Conservation (phyloP, 371 early-diverging fungal species). For the Sporodiniella umbellata region DNA sequence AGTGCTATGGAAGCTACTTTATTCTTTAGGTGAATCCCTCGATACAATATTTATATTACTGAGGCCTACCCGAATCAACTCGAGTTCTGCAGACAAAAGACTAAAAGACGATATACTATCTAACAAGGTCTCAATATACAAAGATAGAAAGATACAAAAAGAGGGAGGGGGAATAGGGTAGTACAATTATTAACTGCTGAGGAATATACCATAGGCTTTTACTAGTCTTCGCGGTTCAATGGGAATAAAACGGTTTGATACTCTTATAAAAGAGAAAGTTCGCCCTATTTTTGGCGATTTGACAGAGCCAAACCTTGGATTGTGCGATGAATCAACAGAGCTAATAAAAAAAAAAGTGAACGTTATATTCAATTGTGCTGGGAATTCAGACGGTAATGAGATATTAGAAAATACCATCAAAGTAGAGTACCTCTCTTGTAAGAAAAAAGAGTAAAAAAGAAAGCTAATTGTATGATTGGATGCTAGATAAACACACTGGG, state of each 20-base stretch:
- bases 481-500: conserved; percentile 51
- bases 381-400: conserved; percentile 53
- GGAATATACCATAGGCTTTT: conserved; percentile 43
- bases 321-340: conserved; percentile 41
- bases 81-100: conserved; percentile 20
- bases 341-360: conserved; percentile 41
- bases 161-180: too few relatives aligned
- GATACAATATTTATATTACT: conserved; percentile 38
- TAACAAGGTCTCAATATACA: conserved; percentile 31
- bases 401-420: conserved; percentile 45
- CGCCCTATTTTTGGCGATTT: conserved; percentile 52
- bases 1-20: conserved; percentile 51
- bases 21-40: conserved; percentile 20
- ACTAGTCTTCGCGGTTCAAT: conserved; percentile 35
- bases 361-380: conserved; percentile 58
- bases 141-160: neutral
- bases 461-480: neutral
- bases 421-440: conserved; percentile 21
- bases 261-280: conserved; percentile 46
- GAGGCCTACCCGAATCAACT: conserved; percentile 24
- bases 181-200: neutral
- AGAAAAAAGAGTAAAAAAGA: too few relatives aligned
- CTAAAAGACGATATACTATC: conserved; percentile 41
- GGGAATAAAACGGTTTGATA: conserved; percentile 34
- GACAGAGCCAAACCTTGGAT: conserved; percentile 41